Evolutionary conservation across 2,329 filamentous ascomycete species (phyloP).

Genomic region (Sporothrix dimorphospora): DNA sequence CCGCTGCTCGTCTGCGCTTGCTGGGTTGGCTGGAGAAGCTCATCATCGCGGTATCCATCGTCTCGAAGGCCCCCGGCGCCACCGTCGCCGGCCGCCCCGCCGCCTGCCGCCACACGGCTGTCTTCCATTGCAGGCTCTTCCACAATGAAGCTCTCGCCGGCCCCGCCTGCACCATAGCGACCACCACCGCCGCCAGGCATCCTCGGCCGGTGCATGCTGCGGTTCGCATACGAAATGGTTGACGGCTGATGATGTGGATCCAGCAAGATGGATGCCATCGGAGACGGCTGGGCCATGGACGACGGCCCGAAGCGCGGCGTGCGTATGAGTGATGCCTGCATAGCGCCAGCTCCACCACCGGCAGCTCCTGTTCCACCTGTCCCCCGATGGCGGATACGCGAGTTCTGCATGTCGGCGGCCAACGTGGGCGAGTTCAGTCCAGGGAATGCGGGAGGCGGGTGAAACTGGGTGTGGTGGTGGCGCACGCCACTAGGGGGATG

Average conservation of each 20-base stretch:
- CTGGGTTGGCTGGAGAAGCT: slow-evolving; percentile 45
- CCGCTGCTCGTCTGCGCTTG: slow-evolving; percentile 47
- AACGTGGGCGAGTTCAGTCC: slow-evolving; percentile 66
- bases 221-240: slow-evolving; percentile 49
- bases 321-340: slow-evolving; percentile 36
- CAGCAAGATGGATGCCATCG: slow-evolving; percentile 72
- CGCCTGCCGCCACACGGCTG: not conserved
- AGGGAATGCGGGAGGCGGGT: slow-evolving; percentile 76
- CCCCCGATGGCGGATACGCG: slow-evolving; percentile 51
- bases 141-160: slow-evolving; percentile 55
- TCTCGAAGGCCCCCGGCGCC: slow-evolving; percentile 41
- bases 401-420: slow-evolving; percentile 59
- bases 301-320: slow-evolving; percentile 51
- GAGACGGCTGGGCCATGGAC: slow-evolving; percentile 57
- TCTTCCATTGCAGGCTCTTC: slow-evolving; percentile 57
- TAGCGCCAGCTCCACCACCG: slow-evolving; percentile 36
- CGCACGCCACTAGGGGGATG: slow-evolving; percentile 58
- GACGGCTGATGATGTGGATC: slow-evolving; percentile 76
- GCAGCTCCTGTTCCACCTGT: slow-evolving; percentile 21
- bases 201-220: slow-evolving; percentile 53
- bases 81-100: slow-evolving; percentile 32
- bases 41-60: slow-evolving; percentile 53
- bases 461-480: slow-evolving; percentile 73
- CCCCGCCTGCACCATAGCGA: slow-evolving; percentile 49
- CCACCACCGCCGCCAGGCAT: slow-evolving; percentile 33